phyloP scores from a whole-genome alignment of 352 stramenopile genomes.

The Phytophthora tentaculata region DNA sequence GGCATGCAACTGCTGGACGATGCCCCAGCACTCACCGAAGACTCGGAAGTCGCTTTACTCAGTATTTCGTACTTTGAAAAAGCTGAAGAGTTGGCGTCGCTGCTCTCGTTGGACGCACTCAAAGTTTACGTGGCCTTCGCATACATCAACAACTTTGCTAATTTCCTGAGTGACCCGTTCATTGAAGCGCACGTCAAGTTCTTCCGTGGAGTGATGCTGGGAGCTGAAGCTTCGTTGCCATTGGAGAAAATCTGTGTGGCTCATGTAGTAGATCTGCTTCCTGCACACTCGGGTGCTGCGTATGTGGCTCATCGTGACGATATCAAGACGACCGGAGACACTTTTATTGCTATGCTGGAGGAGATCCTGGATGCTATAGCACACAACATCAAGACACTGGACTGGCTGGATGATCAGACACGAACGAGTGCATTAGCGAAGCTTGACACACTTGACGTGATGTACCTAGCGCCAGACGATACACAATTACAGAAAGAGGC shows the following conservation, averaged over 20 bases:
- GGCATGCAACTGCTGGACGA: slow-evolving; percentile 52
- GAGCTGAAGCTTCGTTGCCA: slow-evolving; percentile 60
- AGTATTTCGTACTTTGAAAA: slow-evolving; percentile 59
- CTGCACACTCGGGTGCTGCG: slow-evolving; percentile 66
- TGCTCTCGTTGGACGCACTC: slow-evolving; percentile 45
- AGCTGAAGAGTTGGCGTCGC: slow-evolving; percentile 43
- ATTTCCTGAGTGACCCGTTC: slow-evolving; percentile 63
- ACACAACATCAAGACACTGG: slow-evolving; percentile 79
- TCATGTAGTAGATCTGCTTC: slow-evolving; percentile 36
- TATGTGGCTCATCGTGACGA: slow-evolving; percentile 87
- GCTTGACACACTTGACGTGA: slow-evolving; percentile 49
- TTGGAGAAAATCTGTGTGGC: slow-evolving; percentile 56
- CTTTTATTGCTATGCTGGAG: slow-evolving; percentile 82
- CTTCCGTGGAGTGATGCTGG: slow-evolving; percentile 70
- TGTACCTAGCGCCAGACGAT: slow-evolving; percentile 36
- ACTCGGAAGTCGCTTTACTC: slow-evolving; percentile 53
- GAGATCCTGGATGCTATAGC: slow-evolving; percentile 79
- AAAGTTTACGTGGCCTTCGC: slow-evolving; percentile 58
- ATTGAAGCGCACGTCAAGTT: slow-evolving; percentile 90
- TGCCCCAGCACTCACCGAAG: slow-evolving; percentile 35
- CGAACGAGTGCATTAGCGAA: slow-evolving; percentile 81
- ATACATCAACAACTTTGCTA: slow-evolving; percentile 43
- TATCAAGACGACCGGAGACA: slow-evolving; percentile 56
- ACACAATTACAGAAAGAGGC: slow-evolving; percentile 47
- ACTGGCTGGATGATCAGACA: slow-evolving; percentile 91